Evolutionary conservation across 2,329 filamentous ascomycete genomes (phyloP).

Genomic region (Beauveria varroae): DNA sequence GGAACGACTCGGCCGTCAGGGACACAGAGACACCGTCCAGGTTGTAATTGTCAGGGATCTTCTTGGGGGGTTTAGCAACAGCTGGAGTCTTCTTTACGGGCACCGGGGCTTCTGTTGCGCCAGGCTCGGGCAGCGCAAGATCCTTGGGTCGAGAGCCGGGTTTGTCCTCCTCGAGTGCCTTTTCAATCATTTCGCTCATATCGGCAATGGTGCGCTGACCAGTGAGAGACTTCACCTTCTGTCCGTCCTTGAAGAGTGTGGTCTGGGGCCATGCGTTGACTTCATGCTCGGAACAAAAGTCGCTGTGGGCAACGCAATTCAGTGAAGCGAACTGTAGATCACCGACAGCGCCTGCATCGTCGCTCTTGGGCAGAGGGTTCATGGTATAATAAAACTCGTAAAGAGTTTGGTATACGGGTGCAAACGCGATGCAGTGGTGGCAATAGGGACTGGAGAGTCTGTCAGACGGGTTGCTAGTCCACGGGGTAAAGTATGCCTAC

Average conservation of each 20-base stretch:
- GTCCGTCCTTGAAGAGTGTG: slow-evolving; percentile 71
- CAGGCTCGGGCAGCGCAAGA: slow-evolving; percentile 62
- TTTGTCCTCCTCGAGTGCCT: slow-evolving; percentile 65
- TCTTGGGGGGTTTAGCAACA: slow-evolving; percentile 15
- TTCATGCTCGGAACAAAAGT: slow-evolving; percentile 63
- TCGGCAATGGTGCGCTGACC: slow-evolving; percentile 61
- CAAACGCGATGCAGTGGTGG: slow-evolving; percentile 70
- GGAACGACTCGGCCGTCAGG: slow-evolving; percentile 79
- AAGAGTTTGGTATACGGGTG: slow-evolving; percentile 80
- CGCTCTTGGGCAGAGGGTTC: slow-evolving; percentile 53
- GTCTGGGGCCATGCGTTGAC: slow-evolving; percentile 71
- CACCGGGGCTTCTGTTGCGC: slow-evolving; percentile 44
- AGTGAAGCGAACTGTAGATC: slow-evolving; percentile 78
- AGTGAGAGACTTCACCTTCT: slow-evolving; percentile 52
- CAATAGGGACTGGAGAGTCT: slow-evolving; percentile 44
- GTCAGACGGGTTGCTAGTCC: slow-evolving; percentile 16
- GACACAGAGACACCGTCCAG: slow-evolving; percentile 65
- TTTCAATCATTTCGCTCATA: slow-evolving; percentile 67
- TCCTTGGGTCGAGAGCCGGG: slow-evolving; percentile 70
- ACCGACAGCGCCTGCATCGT: slow-evolving; percentile 56
- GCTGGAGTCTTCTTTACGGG: slow-evolving; percentile 9
- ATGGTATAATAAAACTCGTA: slow-evolving; percentile 96
- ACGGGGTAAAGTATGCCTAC: slow-evolving; percentile 30
- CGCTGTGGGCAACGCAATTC: slow-evolving; percentile 77
- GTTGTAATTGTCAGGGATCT: slow-evolving; percentile 39